phyloP scores from a whole-genome alignment of 495 filamentous ascomycete species.

The Penicillium bialowiezense region DNA sequence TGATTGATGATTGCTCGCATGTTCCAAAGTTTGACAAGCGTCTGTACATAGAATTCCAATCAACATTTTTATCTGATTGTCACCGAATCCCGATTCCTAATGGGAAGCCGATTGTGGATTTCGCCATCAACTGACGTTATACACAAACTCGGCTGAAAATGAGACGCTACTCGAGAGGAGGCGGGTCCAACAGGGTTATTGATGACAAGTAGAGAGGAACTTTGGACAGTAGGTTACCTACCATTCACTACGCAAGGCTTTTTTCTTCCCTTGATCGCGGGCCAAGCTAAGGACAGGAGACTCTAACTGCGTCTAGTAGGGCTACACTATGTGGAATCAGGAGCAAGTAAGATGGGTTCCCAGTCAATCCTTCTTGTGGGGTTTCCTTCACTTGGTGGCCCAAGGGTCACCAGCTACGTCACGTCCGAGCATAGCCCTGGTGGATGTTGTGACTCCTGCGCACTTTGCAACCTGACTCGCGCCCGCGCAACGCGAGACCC shows the following conservation, averaged over 20 bases:
- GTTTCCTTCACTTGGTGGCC: constrained; percentile 31
- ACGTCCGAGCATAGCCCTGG: constrained; percentile 36
- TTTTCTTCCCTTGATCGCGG: background rate
- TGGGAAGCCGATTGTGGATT: too few species aligned
- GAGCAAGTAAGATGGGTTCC: constrained; percentile 1
- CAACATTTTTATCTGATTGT: too few species aligned
- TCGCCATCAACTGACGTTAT: too few species aligned
- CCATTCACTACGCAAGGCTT: too few species aligned
- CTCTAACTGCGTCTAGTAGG: constrained; percentile 18
- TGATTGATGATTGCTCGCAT: constrained; percentile 1
- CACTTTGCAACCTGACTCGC: too few species aligned
- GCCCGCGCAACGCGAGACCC: too few species aligned
- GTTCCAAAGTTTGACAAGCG: background rate
- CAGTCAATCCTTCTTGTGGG: constrained; percentile 26
- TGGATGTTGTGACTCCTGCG: constrained; percentile 28
- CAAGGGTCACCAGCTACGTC: constrained; percentile 27
- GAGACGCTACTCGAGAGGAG: constrained; percentile 22
- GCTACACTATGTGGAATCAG: constrained; percentile 16
- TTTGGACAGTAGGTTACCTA: constrained; percentile 24
- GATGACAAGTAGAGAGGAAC: constrained; percentile 37
- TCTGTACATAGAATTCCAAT: too few species aligned
- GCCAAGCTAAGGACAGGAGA: background rate
- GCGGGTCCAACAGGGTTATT: constrained; percentile 24
- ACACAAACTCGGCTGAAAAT: constrained; percentile 19
- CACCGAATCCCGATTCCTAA: too few species aligned